Evolutionary conservation across 768 basidiomycete species (phyloP).

Genomic region (Mycena epipterygia): DNA sequence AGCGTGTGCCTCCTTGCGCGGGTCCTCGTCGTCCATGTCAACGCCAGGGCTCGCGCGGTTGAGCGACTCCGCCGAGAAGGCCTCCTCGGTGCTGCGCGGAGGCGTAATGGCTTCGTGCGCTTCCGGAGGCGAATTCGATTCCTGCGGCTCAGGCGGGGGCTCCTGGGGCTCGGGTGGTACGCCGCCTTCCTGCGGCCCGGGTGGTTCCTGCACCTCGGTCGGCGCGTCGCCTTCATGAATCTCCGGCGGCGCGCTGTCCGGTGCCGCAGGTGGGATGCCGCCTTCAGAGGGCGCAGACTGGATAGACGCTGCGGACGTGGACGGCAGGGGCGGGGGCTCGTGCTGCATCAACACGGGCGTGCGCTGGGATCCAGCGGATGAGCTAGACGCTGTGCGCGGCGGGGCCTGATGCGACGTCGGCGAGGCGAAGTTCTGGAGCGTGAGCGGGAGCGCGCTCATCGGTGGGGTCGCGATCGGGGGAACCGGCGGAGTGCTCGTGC

Average conservation of each 20-base stretch:
- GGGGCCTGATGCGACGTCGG: background rate
- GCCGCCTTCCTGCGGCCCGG: no score
- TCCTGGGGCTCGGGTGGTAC: no score
- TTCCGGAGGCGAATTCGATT: constrained; percentile 20
- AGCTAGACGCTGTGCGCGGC: background rate
- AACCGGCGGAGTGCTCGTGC: background rate
- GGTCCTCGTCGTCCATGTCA: constrained; percentile 11
- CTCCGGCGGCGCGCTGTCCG: background rate
- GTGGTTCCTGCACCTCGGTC: constrained; percentile 23
- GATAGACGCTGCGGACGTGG: background rate
- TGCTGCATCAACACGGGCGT: background rate
- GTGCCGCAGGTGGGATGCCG: background rate
- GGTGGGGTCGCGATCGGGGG: constrained; percentile 19
- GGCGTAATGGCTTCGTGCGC: constrained; percentile 32
- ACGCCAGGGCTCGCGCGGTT: constrained; percentile 17
- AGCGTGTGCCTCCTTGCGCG: constrained; percentile 8
- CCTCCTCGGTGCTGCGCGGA: background rate
- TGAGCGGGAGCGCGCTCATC: constrained; percentile 25
- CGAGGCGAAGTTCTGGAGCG: constrained; percentile 19
- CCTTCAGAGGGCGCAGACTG: background rate
- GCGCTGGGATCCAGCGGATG: background rate
- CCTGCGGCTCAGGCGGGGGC: background rate
- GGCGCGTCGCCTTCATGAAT: background rate
- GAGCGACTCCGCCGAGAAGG: background rate
- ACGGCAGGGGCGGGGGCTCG: background rate